Conservation (phyloP, 2,329 filamentous ascomycete species). For the Exophiala xenobiotica region DNA sequence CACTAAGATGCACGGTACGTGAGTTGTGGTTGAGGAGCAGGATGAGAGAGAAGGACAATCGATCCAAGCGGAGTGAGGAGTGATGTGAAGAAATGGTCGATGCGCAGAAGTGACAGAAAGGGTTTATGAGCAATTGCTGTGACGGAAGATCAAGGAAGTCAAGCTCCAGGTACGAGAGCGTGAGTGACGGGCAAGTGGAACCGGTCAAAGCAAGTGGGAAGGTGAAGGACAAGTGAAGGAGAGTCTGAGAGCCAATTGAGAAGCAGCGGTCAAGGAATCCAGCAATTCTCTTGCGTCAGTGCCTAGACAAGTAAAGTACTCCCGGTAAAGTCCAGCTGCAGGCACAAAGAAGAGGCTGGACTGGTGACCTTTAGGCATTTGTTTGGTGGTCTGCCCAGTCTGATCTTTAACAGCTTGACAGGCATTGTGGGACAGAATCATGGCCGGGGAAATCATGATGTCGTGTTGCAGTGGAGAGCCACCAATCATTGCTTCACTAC, state of each 20-base stretch:
- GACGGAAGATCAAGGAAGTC: not conserved
- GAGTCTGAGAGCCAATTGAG: too few species aligned
- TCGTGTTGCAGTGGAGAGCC: not conserved
- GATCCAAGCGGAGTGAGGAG: slow-evolving; percentile 14
- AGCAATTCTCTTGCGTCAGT: too few species aligned
- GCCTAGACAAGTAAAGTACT: too few species aligned
- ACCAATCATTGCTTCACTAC: not conserved
- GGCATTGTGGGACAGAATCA: not conserved
- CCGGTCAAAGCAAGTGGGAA: too few species aligned
- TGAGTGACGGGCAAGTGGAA: slow-evolving; percentile 1
- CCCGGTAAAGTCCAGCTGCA: too few species aligned
- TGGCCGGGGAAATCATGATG: slow-evolving; percentile 3
- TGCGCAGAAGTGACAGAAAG: not conserved
- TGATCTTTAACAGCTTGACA: not conserved
- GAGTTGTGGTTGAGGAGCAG: slow-evolving; percentile 2
- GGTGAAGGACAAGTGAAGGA: not conserved
- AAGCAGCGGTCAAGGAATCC: too few species aligned
- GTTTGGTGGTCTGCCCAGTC: not conserved
- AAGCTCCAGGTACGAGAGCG: slow-evolving; percentile 4
- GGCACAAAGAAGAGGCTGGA: not conserved
- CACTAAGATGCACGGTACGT: slow-evolving; percentile 27
- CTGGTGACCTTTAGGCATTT: too few species aligned
- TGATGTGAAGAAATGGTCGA: slow-evolving; percentile 4
- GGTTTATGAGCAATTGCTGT: slow-evolving; percentile 1
- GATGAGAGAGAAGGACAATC: slow-evolving; percentile 13